Percentiles rank a stretch among this genome's conserved stretches.
phyloP scores from a whole-genome alignment of 2,329 filamentous ascomycete species.

The Lachnellula occidentalis region DNA sequence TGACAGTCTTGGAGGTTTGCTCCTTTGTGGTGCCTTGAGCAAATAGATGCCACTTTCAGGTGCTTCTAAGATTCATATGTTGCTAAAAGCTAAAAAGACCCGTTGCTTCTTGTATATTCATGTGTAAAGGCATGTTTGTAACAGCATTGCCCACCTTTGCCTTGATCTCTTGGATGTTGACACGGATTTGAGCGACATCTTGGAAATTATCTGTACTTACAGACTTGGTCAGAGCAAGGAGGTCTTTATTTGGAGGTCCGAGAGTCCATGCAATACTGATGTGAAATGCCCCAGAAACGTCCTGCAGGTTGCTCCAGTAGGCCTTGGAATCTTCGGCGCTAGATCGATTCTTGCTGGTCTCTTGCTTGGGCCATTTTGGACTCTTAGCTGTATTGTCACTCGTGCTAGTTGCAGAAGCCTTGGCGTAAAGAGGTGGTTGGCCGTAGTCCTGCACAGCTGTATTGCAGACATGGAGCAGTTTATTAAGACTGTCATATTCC shows the following conservation, averaged over 20 bases:
- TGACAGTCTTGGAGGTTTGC: slow-evolving; percentile 8
- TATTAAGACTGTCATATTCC: slow-evolving; percentile 49
- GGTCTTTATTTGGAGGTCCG: slow-evolving; percentile 42
- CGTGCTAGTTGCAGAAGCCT: slow-evolving; percentile 13
- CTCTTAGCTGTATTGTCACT: background rate
- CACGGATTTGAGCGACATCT: slow-evolving; percentile 34
- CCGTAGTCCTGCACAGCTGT: slow-evolving; percentile 49
- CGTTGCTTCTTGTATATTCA: slow-evolving; percentile 12
- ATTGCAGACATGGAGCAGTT: slow-evolving; percentile 65
- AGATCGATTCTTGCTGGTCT: background rate
- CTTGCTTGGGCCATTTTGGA: background rate
- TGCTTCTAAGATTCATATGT: background rate
- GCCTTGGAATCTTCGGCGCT: slow-evolving; percentile 8
- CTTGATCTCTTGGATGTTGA: slow-evolving; percentile 60
- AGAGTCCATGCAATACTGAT: slow-evolving; percentile 86
- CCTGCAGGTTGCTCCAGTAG: slow-evolving; percentile 25
- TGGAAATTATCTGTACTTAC: slow-evolving; percentile 11
- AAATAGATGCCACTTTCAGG: background rate
- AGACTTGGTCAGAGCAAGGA: slow-evolving; percentile 34
- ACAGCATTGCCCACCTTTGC: slow-evolving; percentile 70
- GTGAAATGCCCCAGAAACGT: slow-evolving; percentile 64
- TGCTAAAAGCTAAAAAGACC: slow-evolving; percentile 22
- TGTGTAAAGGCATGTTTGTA: slow-evolving; percentile 41
- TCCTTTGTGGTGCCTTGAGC: background rate
- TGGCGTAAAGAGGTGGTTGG: slow-evolving; percentile 66